Conservation (phyloP, 495 filamentous ascomycete species). For the Penicillium arizonense region DNA sequence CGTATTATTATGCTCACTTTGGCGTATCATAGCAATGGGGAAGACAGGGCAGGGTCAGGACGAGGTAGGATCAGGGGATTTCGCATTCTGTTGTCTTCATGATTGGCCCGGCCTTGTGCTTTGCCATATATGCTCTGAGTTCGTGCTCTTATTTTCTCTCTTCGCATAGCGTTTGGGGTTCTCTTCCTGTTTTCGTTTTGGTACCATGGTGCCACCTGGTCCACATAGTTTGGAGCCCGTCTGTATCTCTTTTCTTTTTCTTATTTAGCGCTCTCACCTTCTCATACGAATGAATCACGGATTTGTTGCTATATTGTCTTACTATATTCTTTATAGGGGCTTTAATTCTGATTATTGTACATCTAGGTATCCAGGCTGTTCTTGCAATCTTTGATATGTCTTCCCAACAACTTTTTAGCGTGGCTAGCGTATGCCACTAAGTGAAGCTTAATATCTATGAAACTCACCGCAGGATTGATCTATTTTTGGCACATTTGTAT, state of each 20-base stretch:
- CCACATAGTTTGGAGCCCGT: conserved; percentile 5
- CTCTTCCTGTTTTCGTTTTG: conserved; percentile 10
- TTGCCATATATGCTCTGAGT: conserved; percentile 24
- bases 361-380: too few species aligned
- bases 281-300: not conserved
- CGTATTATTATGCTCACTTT: conserved; percentile 13
- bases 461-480: too few species aligned
- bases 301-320: not conserved
- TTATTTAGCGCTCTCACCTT: not conserved
- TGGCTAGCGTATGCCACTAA: too few species aligned
- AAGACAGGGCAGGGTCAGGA: not conserved
- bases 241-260: not conserved
- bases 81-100: not conserved
- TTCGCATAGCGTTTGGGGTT: conserved; percentile 49
- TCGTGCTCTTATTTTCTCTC: conserved; percentile 33
- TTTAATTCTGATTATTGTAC: too few species aligned
- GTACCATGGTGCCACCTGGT: conserved; percentile 3
- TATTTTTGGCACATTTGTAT: too few species aligned
- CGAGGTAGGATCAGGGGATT: not conserved
- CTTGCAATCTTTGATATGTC: too few species aligned
- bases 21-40: not conserved
- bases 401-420: too few species aligned
- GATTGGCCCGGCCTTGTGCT: conserved; percentile 7
- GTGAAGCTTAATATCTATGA: too few species aligned
- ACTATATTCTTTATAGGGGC: not conserved